These are phyloP conservation scores for Xylaria telfairii DNA, from an alignment of 495 filamentous ascomycete species.

Conservation along the genomic window DNA sequence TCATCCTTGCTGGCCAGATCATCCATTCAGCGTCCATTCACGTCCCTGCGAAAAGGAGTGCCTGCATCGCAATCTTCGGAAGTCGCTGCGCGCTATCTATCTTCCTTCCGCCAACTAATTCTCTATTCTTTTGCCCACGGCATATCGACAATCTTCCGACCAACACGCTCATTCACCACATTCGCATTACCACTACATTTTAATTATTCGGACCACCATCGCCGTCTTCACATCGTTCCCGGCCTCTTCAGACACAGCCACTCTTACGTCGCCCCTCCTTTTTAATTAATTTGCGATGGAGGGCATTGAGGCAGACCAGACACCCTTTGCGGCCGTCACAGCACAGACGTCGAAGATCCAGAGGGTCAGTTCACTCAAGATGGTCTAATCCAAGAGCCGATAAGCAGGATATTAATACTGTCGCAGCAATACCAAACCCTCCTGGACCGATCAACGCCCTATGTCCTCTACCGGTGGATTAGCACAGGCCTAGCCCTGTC, in stretches of 20 bases:
- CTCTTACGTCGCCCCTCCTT: conserved; percentile 12
- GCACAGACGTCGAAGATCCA: conserved; percentile 74
- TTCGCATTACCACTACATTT: conserved; percentile 1
- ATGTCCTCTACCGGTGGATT: conserved; percentile 85
- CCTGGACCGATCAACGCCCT: conserved; percentile 90
- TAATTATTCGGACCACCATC: background rate
- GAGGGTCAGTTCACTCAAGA: conserved; percentile 41
- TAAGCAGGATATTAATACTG: conserved; percentile 18
- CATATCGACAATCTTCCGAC: conserved; percentile 12
- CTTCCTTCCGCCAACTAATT: conserved; percentile 18
- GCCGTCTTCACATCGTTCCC: background rate
- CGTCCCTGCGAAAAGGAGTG: conserved; percentile 18
- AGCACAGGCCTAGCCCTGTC: conserved; percentile 75
- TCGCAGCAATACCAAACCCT: conserved; percentile 92
- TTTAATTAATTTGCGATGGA: conserved; percentile 63
- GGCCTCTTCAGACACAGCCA: background rate
- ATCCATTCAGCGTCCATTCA: conserved; percentile 7
- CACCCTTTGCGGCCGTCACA: conserved; percentile 82
- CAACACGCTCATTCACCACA: conserved; percentile 24
- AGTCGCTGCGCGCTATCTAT: conserved; percentile 12
- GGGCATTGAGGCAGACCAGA: conserved; percentile 77
- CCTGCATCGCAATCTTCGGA: conserved; percentile 19
- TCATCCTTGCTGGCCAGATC: conserved; percentile 27
- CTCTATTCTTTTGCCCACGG: conserved; percentile 18
- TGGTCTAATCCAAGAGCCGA: conserved; percentile 13